Percentiles rank a stretch among this genome's conserved stretches.
Evolutionary conservation across 2,329 filamentous ascomycete species (phyloP).

Genomic region (Pseudogymnoascus sp.): DNA sequence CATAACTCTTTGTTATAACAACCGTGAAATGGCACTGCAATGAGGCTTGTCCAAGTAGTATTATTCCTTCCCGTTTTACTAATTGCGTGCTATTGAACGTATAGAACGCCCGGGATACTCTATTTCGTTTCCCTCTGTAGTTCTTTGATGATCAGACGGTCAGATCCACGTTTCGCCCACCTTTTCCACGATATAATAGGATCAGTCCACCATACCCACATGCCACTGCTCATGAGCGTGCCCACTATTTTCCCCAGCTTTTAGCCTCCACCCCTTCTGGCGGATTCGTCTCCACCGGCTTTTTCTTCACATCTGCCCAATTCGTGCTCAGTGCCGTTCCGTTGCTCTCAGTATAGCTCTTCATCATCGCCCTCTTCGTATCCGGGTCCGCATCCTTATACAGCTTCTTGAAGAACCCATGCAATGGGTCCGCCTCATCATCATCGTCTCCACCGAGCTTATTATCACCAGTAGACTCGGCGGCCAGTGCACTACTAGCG

Average conservation of each 20-base stretch:
- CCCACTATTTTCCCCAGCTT: not conserved
- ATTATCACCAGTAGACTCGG: constrained; percentile 32
- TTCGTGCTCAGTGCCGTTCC: constrained; percentile 89
- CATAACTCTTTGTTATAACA: not conserved
- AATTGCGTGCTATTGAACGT: not conserved
- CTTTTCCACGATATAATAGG: not conserved
- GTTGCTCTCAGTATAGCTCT: constrained; percentile 90
- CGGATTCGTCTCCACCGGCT: constrained; percentile 56
- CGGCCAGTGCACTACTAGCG: constrained; percentile 40
- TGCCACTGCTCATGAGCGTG: not conserved
- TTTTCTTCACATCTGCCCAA: constrained; percentile 73
- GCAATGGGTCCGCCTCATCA: constrained; percentile 59
- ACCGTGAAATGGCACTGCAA: not conserved
- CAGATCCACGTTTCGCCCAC: not conserved
- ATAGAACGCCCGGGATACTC: not conserved
- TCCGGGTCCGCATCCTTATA: constrained; percentile 73
- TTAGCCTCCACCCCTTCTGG: not conserved
- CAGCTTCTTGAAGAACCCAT: constrained; percentile 83
- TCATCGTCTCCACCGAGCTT: constrained; percentile 45
- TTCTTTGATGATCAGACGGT: not conserved
- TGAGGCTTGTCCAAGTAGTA: not conserved
- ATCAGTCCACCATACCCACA: not conserved
- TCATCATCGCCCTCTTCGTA: constrained; percentile 90
- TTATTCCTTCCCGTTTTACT: not conserved
- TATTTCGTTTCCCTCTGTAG: not conserved